phyloP scores from a whole-genome alignment of 305 asterid species.

The Fraxinus floribunda region DNA sequence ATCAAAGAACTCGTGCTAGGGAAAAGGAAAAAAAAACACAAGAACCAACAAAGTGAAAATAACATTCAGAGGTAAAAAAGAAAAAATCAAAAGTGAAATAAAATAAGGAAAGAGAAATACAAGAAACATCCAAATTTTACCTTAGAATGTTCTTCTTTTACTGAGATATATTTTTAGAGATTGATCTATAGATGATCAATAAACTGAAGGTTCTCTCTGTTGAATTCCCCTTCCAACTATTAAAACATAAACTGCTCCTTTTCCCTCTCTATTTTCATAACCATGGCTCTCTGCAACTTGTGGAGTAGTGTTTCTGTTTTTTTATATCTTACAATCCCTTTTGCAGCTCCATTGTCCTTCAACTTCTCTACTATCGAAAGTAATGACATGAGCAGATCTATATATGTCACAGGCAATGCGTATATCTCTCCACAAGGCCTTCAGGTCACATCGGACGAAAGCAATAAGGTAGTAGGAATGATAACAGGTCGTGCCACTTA shows the following conservation, averaged over 20 bases:
- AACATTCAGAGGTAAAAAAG: too few species aligned
- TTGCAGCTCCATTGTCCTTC: constrained; percentile 13
- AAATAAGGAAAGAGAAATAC: too few species aligned
- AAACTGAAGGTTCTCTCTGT: not conserved
- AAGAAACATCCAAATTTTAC: too few species aligned
- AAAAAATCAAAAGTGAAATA: too few species aligned
- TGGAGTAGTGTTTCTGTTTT: not conserved
- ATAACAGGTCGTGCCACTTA: constrained; percentile 29
- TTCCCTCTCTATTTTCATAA: not conserved
- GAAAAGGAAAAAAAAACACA: too few species aligned
- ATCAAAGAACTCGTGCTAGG: not conserved
- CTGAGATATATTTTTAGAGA: too few species aligned
- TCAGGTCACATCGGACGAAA: constrained; percentile 23
- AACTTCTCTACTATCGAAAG: not conserved
- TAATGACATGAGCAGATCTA: not conserved
- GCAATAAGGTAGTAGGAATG: fast-evolving
- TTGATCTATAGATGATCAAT: too few species aligned
- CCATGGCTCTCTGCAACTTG: constrained; percentile 4
- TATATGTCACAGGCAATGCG: not conserved
- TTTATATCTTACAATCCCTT: not conserved
- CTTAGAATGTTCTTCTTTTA: too few species aligned
- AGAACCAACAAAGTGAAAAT: too few species aligned
- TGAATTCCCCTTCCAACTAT: not conserved
- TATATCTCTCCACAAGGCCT: constrained; percentile 17
- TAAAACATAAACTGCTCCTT: not conserved